phyloP scores from a whole-genome alignment of 169 alveolate genomes.

The Cyclospora cayetanensis region DNA sequence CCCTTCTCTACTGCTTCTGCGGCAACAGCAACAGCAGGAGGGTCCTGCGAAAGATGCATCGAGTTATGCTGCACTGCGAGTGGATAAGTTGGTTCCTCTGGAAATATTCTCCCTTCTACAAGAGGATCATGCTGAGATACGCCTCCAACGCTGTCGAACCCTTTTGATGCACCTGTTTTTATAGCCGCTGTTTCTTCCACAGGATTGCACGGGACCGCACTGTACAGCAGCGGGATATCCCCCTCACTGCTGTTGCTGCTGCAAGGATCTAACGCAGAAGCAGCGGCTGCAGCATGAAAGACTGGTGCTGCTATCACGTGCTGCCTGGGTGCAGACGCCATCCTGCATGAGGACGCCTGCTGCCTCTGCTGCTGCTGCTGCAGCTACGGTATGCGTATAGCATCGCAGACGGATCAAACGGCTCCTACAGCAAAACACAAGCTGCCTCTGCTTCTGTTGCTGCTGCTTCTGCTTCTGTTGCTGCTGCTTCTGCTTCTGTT shows the following conservation, averaged over 20 bases:
- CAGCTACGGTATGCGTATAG: neutral
- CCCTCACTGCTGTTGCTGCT: neutral
- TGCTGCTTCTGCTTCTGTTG: neutral
- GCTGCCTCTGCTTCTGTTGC: neutral
- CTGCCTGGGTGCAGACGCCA: neutral
- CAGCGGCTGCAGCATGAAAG: neutral
- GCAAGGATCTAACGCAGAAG: neutral
- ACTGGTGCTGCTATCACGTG: neutral
- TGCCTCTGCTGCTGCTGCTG: neutral
- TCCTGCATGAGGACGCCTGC: neutral
- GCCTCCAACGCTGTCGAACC: too few species aligned
- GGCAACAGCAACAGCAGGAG: too few species aligned
- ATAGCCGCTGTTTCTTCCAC: too few species aligned
- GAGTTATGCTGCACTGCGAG: neutral
- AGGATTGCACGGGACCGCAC: too few species aligned
- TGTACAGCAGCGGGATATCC: neutral
- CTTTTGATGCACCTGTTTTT: too few species aligned
- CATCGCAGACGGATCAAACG: neutral
- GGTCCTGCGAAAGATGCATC: neutral
- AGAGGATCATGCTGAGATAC: too few species aligned
- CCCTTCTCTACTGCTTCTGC: neutral
- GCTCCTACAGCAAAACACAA: neutral
- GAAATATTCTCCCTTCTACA: too few species aligned
- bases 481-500: too few species aligned
- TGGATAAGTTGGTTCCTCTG: too few species aligned